Base-by-base conservation (phyloP, 495 filamentous ascomycete species). In the Lophiostoma macrostomum region DNA sequence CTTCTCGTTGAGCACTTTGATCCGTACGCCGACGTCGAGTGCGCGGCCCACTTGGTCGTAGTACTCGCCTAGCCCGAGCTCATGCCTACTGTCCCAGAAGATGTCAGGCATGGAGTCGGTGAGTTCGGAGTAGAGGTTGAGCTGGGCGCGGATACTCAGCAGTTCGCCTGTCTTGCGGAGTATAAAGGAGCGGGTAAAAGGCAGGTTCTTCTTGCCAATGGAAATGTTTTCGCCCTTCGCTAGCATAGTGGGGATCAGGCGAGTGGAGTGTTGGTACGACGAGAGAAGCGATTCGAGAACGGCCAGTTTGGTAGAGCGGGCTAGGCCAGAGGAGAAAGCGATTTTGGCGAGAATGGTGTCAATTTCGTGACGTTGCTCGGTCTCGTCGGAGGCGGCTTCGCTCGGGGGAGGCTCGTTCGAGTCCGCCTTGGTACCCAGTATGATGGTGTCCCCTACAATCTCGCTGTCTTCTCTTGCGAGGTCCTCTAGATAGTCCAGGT, bases 101-200 rank as follows among this genome's bases (percentile, higher is more conserved):
- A 98, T 78, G 69, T 98, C 93, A 0, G 93, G 93, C 5, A 97
- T 76, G 13, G 88, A 89, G 70, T 98, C 93, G 0, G 93, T 98
- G 42, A 98, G 79, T 66, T 98, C 93, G 5, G 90, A 94, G 71
- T 96, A 96, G 42, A 97, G 86, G 65, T 98, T 98, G 38, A 98
- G 74, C 65, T 96, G 91, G 5, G 90, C 90, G 25, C 93, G 84
- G 28, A 97, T 80, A 65, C 81, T 85, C 8, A 98, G 76, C n/a
- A 98, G 77, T 62, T 96, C 87, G 23, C 91, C 93, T 0, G 93
- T 96, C 66, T 97, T 97, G 48, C 86, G 84, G 20, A 96, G 78
- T 58, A 97, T 90, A 65, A 91, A 88, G 30, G 76, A 73, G 30
- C 88, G 77, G 16, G 81, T 86, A 58, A 85, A 89, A 30, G 84